Evolutionary conservation across 352 stramenopile species (phyloP).

Genomic region (Pythium phragmitis): DNA sequence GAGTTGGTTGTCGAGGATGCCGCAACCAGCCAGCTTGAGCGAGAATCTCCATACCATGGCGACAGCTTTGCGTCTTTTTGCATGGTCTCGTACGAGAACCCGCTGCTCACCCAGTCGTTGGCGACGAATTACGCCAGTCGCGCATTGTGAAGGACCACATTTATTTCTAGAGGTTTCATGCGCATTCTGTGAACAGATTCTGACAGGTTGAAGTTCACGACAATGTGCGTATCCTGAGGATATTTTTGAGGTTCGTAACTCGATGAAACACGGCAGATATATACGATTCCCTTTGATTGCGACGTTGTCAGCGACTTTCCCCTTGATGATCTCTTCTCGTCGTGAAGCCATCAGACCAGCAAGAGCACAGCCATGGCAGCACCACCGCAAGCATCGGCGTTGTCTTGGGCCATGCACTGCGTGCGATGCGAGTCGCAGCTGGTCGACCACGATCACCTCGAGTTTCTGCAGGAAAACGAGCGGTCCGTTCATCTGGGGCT

Average conservation of each 20-base stretch:
- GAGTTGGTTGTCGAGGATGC: slow-evolving; percentile 1
- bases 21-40: slow-evolving; percentile 42
- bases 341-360: background rate
- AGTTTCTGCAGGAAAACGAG: slow-evolving; percentile 52
- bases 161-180: background rate
- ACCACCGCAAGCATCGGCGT: background rate
- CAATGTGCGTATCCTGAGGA: slow-evolving; percentile 8
- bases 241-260: slow-evolving; percentile 12
- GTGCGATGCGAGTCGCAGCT: slow-evolving; percentile 21
- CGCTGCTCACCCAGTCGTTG: slow-evolving; percentile 18
- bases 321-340: background rate
- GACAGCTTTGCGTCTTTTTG: slow-evolving; percentile 32
- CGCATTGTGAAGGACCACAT: slow-evolving; percentile 5
- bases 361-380: background rate
- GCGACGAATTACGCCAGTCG: slow-evolving; percentile 10
- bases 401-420: slow-evolving; percentile 26
- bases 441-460: slow-evolving; percentile 31
- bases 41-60: slow-evolving; percentile 37
- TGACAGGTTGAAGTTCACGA: slow-evolving; percentile 3
- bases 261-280: background rate
- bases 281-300: background rate
- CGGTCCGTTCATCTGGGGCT: slow-evolving; percentile 49
- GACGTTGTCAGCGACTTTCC: background rate
- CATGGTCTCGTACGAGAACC: slow-evolving; percentile 28
- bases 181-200: background rate